Percentiles rank a stretch among this genome's conserved stretches.
Evolutionary conservation across 1,139 yeast genomes (phyloP).

Genomic region (Geotrichum carabidarum): DNA sequence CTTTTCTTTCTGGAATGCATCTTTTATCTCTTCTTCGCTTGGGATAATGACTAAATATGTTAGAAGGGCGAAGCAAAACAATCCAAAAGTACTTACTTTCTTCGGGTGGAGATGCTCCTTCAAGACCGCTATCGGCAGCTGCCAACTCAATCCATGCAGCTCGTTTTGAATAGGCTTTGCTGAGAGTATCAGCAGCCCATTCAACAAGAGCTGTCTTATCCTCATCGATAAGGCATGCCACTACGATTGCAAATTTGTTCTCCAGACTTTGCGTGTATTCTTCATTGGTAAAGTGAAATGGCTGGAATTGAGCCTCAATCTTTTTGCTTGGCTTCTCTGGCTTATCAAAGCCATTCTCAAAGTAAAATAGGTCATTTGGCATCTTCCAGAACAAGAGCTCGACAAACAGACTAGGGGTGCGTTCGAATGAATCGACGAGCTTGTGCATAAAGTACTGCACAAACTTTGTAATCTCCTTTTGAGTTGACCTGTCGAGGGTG

Average conservation of each 20-base stretch:
- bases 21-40: constrained; percentile 19
- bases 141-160: constrained; percentile 20
- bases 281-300: constrained; percentile 21
- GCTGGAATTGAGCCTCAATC: neutral
- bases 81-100: constrained; percentile 11
- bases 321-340: constrained; percentile 15
- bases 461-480: constrained; percentile 41
- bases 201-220: constrained; percentile 43
- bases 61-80: neutral
- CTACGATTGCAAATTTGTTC: constrained; percentile 39
- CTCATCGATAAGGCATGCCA: constrained; percentile 48
- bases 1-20: constrained; percentile 29
- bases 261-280: constrained; percentile 28
- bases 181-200: constrained; percentile 45
- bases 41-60: constrained; percentile 8
- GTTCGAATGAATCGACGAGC: constrained; percentile 48
- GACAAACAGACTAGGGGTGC: constrained; percentile 54
- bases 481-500: constrained; percentile 3
- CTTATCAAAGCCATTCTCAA: constrained; percentile 53
- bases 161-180: constrained; percentile 29
- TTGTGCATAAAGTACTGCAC: constrained; percentile 62
- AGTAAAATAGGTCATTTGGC: constrained; percentile 45
- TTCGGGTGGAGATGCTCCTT: constrained; percentile 8
- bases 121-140: constrained; percentile 4
- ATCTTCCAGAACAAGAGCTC: constrained; percentile 62